Evolutionary conservation across 148 eudicot species (phyloP), one percentile per base, ranked within the genome.

Genomic region (Chenopodium suecicum): DNA sequence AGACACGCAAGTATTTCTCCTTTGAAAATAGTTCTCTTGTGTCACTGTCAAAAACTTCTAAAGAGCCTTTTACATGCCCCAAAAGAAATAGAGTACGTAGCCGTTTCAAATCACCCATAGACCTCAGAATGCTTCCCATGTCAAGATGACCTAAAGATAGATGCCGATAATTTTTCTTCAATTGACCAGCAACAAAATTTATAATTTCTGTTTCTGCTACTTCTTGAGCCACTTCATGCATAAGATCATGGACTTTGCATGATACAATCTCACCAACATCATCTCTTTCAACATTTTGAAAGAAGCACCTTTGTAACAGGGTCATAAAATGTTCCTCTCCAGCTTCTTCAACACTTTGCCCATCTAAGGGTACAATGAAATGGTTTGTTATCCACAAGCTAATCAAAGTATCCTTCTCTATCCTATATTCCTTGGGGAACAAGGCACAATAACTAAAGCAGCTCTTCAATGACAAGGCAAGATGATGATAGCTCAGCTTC

Each of bases 201-300:
- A n/a, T n/a, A 63, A 63, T 7, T 7, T 62, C 69, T 8, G 69
- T 65, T 25, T 25, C 69, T 65, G 69, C 31, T 23, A 65, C 32
- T 23, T 65, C 17, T 65, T 65, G 31, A 10, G 69, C 69, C 31
- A 65, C 69, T 14, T 65, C 34, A 25, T 65, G 69, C 69, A 65
- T 65, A 14, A 65, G 69, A 65, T 65, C 5, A 65, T 65, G 69
- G 69, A 65, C 32, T 65, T 65, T 65, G 69, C 69, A 65, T 23
- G 69, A 23, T 32, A 65, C 69, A 10, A 65, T 65, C 27, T 65
- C 69, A 23, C 69, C 69, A 25, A 65, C 19, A 14, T 65, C 69
- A 25, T 65, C 69, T 27, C 31, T 65, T 65, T 65, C 69, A 8
- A 65, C 69, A 65, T 65, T 34, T 65, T 65, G 31, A 65, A 65